phyloP scores from a whole-genome alignment of 1,284 basidiomycete genomes.

The Ceratobasidium sp. region DNA sequence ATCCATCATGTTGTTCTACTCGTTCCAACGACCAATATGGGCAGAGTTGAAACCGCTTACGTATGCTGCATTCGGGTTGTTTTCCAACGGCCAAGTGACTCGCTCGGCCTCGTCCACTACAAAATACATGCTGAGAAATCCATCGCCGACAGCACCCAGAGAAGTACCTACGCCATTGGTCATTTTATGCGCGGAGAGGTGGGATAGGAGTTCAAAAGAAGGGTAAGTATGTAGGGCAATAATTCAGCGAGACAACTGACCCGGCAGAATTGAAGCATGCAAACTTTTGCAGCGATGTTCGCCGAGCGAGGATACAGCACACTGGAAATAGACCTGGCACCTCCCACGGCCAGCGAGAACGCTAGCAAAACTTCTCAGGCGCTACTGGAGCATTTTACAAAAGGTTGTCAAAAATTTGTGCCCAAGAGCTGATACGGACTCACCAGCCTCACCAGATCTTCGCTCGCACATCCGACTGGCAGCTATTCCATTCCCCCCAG shows the following conservation, averaged over 20 bases:
- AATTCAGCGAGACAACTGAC: too few species aligned
- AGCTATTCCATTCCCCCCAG: conserved; percentile 72
- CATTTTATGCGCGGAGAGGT: conserved; percentile 57
- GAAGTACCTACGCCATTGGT: conserved; percentile 68
- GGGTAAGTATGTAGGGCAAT: conserved; percentile 45
- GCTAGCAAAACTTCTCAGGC: conserved; percentile 54
- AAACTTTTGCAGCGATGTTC: conserved; percentile 63
- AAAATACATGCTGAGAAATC: conserved; percentile 58
- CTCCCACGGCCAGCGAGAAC: conserved; percentile 48
- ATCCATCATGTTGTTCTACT: conserved; percentile 2
- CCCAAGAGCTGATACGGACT: not conserved
- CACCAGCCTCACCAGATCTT: conserved; percentile 49
- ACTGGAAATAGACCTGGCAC: conserved; percentile 66
- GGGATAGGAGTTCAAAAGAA: conserved; percentile 49
- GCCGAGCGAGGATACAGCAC: conserved; percentile 72
- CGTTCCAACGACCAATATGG: not conserved
- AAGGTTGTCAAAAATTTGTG: conserved; percentile 54
- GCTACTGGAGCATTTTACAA: conserved; percentile 61
- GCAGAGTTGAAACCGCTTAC: conserved; percentile 27
- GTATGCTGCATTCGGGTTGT: conserved; percentile 31
- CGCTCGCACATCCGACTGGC: conserved; percentile 59
- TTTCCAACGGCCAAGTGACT: conserved; percentile 24
- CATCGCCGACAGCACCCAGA: conserved; percentile 61
- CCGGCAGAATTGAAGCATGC: conserved; percentile 55
- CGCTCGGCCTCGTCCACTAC: conserved; percentile 35